Evolutionary conservation across 2,329 filamentous ascomycete genomes (phyloP).

Genomic region (Fusarium xyrophilum): DNA sequence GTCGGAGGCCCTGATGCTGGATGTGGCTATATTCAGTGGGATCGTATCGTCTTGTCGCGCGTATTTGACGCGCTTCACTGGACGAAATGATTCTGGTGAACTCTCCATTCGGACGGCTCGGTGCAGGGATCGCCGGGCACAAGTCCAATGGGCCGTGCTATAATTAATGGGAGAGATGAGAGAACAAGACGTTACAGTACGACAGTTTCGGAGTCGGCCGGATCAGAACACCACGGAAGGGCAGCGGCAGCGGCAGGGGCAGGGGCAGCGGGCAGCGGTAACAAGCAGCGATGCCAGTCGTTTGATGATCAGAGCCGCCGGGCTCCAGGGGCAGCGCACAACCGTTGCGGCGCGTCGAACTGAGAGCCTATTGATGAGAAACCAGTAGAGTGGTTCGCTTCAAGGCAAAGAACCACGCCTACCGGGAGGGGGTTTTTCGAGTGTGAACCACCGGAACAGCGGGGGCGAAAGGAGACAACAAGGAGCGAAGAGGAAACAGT

Average conservation of each 20-base stretch:
- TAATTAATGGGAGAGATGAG: slow-evolving; percentile 33
- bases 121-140: slow-evolving; percentile 19
- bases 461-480: slow-evolving; percentile 41
- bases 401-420: slow-evolving; percentile 38
- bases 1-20: slow-evolving; percentile 16
- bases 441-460: slow-evolving; percentile 37
- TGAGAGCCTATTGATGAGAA: slow-evolving; percentile 36
- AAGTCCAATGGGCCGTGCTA: slow-evolving; percentile 28
- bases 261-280: neutral
- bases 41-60: slow-evolving; percentile 28
- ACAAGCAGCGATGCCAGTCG: slow-evolving; percentile 20
- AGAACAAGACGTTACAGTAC: slow-evolving; percentile 31
- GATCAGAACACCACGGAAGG: slow-evolving; percentile 25
- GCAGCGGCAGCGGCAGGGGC: slow-evolving; percentile 10
- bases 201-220: slow-evolving; percentile 36
- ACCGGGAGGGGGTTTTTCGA: slow-evolving; percentile 39
- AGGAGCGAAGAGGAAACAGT: slow-evolving; percentile 39
- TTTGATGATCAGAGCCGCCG: slow-evolving; percentile 30
- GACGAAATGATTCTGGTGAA: slow-evolving; percentile 38
- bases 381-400: slow-evolving; percentile 43
- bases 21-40: slow-evolving; percentile 23
- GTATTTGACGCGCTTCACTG: slow-evolving; percentile 42
- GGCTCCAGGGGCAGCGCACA: slow-evolving; percentile 31
- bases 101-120: slow-evolving; percentile 37
- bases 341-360: slow-evolving; percentile 31